Evolutionary conservation across 495 filamentous ascomycete genomes (phyloP).

Genomic region (Bryoglossum gracile): DNA sequence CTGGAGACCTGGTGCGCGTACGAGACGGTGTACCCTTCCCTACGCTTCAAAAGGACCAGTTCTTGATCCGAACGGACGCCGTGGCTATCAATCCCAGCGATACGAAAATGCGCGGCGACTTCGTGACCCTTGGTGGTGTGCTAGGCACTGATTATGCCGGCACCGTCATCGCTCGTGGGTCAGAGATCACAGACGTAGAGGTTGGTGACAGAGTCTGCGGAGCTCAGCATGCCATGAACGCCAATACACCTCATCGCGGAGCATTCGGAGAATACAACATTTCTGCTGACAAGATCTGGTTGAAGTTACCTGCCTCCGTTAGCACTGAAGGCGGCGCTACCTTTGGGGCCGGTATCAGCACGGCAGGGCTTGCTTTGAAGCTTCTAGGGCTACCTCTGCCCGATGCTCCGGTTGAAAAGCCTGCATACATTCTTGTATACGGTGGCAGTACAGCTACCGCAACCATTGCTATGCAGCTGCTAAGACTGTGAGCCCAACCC

Average conservation of each 20-base stretch:
- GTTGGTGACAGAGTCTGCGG: slow-evolving; percentile 33
- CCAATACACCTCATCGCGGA: slow-evolving; percentile 34
- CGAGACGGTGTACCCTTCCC: too few species aligned
- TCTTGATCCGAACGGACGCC: slow-evolving; percentile 35
- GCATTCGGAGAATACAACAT: slow-evolving; percentile 45
- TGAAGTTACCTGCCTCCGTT: slow-evolving; percentile 38
- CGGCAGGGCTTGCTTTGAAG: slow-evolving; percentile 41
- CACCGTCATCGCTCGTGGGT: slow-evolving; percentile 31
- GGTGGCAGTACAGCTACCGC: slow-evolving; percentile 54
- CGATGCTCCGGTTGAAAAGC: slow-evolving; percentile 23
- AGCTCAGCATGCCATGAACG: slow-evolving; percentile 37
- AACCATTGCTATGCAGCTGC: slow-evolving; percentile 51
- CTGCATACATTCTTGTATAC: slow-evolving; percentile 47
- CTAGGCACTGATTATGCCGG: slow-evolving; percentile 40
- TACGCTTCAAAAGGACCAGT: too few species aligned
- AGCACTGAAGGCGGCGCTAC: slow-evolving; percentile 39
- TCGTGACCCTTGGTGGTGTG: slow-evolving; percentile 27
- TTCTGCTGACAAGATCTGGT: slow-evolving; percentile 26
- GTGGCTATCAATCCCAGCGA: slow-evolving; percentile 41
- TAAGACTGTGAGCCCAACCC: slow-evolving; percentile 35
- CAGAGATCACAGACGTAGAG: slow-evolving; percentile 13
- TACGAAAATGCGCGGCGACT: slow-evolving; percentile 26
- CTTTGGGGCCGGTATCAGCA: slow-evolving; percentile 47
- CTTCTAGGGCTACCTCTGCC: slow-evolving; percentile 27
- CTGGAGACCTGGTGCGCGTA: too few species aligned